Base-by-base conservation (phyloP, 1,139 yeast genomes). In the Debaryomycetaceae sp. region DNA sequence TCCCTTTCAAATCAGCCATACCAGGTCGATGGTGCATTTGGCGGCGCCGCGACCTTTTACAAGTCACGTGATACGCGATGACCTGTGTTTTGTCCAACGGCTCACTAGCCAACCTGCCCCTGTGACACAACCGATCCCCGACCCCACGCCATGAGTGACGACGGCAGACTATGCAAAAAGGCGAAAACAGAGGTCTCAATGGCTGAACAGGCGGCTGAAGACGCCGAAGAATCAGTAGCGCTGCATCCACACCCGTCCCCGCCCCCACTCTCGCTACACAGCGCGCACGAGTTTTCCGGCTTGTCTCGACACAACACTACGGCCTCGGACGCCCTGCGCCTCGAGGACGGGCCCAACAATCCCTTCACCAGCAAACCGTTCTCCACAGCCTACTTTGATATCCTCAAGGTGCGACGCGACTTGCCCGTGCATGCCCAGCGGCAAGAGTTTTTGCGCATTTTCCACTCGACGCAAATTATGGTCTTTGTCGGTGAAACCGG, bases 401-500 rank as follows among this genome's bases (percentile, higher is more conserved):
- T 90, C 36, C 62, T 92, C 36, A 73, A 74, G 44, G 68, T 66
- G 16, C 74, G 98, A 54, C 72, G 94, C 43, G 81, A 83, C 38
- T 66, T 90, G 38, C 99, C 98, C 1, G 98, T 90, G 13, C 95
- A 87, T 55, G 75, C 90, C 22, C 96, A 90, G 56, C 70, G 97
- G 50, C 80, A 76, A 30, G 95, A 87, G 56, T 92, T 90, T 49
- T 65, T 90, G 35, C 65, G 68, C 39, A 73, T 81, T 37, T 90
- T 81, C 58, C 97, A 90, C 38, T 60, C 71, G 13, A 77, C 92
- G 27, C 98, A 90, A 55, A 82, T 90, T 49, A 81, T 90, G 93
- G 97, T 90, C 27, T 86, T 90, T 55, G 97, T 90, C 26, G 98
- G 98, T 62, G 98, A 90, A 54, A 90, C 98, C 2, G 97, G 97